A percentile compares a stretch with the other conserved stretches of the same genome.
phyloP scores from a whole-genome alignment of 2,329 filamentous ascomycete species.

The Monilinia fructigena region DNA sequence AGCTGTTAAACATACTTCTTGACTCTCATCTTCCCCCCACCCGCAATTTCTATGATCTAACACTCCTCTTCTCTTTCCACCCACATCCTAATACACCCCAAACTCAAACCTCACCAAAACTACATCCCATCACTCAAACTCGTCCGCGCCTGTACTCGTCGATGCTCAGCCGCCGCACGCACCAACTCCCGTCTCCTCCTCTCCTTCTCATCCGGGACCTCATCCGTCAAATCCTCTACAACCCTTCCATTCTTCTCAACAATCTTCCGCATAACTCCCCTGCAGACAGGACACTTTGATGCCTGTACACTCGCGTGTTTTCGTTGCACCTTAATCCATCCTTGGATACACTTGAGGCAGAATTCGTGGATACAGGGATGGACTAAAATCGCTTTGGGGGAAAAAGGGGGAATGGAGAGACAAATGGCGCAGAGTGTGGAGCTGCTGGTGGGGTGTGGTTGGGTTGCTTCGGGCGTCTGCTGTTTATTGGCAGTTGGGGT shows the following conservation, averaged over 20 bases:
- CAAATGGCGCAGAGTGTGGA: background rate
- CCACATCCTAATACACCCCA: no score
- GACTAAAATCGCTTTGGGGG: background rate
- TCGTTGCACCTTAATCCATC: background rate
- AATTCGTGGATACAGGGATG: slow-evolving; percentile 2
- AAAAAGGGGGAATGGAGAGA: background rate
- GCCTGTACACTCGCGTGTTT: background rate
- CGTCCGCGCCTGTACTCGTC: no score
- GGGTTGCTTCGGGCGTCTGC: background rate
- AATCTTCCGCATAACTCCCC: background rate
- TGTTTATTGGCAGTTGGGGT: background rate
- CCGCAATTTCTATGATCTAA: background rate
- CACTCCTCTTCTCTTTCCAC: background rate
- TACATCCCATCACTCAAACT: no score
- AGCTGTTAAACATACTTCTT: no score
- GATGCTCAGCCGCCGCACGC: no score
- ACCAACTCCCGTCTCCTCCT: no score
- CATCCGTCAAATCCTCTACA: background rate
- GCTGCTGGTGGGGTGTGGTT: background rate
- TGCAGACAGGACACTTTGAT: background rate
- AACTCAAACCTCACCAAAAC: no score
- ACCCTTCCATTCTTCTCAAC: background rate
- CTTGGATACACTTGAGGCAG: background rate
- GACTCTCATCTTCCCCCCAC: no score
- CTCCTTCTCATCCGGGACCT: background rate